A percentile compares a stretch with the other conserved stretches of the same genome.
Evolutionary conservation across 805 yeast species (phyloP).

Genomic region (Zygosaccharomyces siamensis): DNA sequence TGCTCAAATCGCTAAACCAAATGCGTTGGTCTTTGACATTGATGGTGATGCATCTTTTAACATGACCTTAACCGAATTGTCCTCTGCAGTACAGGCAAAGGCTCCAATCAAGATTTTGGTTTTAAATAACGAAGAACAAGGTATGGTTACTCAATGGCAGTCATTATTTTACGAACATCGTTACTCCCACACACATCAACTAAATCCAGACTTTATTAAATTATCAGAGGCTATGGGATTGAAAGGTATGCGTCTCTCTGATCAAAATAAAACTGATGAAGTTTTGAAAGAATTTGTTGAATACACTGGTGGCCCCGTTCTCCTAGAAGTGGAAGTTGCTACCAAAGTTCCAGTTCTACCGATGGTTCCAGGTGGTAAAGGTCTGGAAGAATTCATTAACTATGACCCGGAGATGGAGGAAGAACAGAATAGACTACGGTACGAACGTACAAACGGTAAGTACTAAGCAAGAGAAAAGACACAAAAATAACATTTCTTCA

Average conservation of each 20-base stretch:
- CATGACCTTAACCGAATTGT: constrained; percentile 91
- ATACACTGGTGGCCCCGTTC: constrained; percentile 68
- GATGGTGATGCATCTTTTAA: constrained; percentile 99
- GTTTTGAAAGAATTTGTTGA: constrained; percentile 67
- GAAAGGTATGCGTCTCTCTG: constrained; percentile 68
- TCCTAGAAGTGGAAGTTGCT: constrained; percentile 87
- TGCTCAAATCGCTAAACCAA: constrained; percentile 94
- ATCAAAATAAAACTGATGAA: constrained; percentile 58
- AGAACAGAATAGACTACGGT: constrained; percentile 63
- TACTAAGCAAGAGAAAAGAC: constrained; percentile 37
- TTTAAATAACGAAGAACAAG: constrained; percentile 96
- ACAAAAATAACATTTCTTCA: background rate
- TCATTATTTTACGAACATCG: constrained; percentile 94
- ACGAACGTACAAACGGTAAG: constrained; percentile 67
- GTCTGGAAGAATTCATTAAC: constrained; percentile 83
- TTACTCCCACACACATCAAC: constrained; percentile 96
- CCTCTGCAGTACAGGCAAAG: constrained; percentile 89
- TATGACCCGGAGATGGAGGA: constrained; percentile 80
- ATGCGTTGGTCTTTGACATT: constrained; percentile 89
- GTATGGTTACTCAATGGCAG: constrained; percentile 99
- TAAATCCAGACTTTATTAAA: constrained; percentile 89
- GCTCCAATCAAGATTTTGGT: constrained; percentile 88
- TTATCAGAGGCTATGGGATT: constrained; percentile 93
- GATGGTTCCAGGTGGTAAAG: constrained; percentile 96
- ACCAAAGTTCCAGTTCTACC: constrained; percentile 92